Evolutionary conservation across 805 yeast species (phyloP), one percentile per base, ranked within the genome.

Genomic region (Metschnikowia gelsemii): DNA sequence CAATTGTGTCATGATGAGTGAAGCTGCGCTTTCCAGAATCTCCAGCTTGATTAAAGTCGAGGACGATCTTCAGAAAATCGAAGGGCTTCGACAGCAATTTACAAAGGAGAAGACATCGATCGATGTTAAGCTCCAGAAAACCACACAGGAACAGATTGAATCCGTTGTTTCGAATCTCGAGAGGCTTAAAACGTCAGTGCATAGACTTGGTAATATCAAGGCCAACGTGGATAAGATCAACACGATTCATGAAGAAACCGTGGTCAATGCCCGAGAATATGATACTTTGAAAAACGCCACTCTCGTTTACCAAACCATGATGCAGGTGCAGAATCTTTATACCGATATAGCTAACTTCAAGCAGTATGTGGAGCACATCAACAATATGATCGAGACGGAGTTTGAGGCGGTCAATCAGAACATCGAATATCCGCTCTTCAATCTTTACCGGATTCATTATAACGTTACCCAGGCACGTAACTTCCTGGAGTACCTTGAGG

Each of bases 61-160:
- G 47, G 76, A 70, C 50, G 89, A 84, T 43, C 62, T 83, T 28
- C 76, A 70, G 37, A 79, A 76, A 42, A 71, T 84, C 5, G 62
- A 68, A 8, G 62, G 68, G 7, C 61, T 84, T 21, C 75, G 75
- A 41, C 78, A 73, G 39, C 84, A 79, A 44, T 62, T 84, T 35
- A 46, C 59, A 5, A 82, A 81, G 49, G 96, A 91, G 56, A 87
- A 86, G 58, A 73, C 83, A 0, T 74, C 84, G 3, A 68, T 88
- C 9, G 96, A 87, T 52, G 70, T 82, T 35, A 91, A 88, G 57
- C 68, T 91, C 49, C 79, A 78, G 53, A 64, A 84, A 29, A 84
- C 83, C 37, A 78, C 87, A n/a, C 79, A 77, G 55, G 73, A 73
- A 28, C 87, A 81, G 50, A 75, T 79, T 43, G 80, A 78, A 32